Evolutionary conservation across 2,329 filamentous ascomycete species (phyloP).

Genomic region (Polychaeton citri): DNA sequence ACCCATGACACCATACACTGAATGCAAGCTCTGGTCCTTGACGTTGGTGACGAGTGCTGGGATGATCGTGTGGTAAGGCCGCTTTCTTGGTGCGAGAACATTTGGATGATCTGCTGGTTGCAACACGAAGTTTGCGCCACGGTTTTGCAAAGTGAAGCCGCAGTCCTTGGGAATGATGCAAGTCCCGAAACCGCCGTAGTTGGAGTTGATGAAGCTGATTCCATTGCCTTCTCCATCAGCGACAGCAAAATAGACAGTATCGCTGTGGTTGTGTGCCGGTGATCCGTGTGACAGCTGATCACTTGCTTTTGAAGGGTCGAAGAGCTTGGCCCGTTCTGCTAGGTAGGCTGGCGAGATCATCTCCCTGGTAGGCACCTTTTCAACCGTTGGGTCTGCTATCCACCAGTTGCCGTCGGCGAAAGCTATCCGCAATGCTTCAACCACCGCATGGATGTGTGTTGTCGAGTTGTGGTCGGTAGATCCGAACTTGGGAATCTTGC

Average conservation of each 20-base stretch:
- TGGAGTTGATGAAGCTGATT: constrained; percentile 93
- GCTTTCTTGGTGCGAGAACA: constrained; percentile 62
- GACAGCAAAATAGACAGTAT: constrained; percentile 88
- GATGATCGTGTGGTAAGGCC: constrained; percentile 97
- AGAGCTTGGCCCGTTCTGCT: constrained; percentile 52
- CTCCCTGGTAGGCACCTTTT: constrained; percentile 53
- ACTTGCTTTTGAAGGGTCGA: constrained; percentile 40
- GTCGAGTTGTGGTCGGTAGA: constrained; percentile 67
- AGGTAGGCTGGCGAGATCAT: constrained; percentile 66
- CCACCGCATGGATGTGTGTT: constrained; percentile 62
- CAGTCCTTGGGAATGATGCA: constrained; percentile 72
- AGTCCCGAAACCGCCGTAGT: constrained; percentile 81
- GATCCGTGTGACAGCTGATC: constrained; percentile 56
- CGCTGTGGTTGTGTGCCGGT: constrained; percentile 71
- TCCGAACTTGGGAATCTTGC: constrained; percentile 59
- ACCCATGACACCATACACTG: constrained; percentile 91
- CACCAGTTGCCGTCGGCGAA: constrained; percentile 89
- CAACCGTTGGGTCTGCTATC: constrained; percentile 67
- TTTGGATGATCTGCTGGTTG: constrained; percentile 58
- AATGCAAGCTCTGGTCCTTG: constrained; percentile 60
- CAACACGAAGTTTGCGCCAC: constrained; percentile 75
- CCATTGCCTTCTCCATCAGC: constrained; percentile 76
- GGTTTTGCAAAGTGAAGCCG: constrained; percentile 90
- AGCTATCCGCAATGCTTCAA: constrained; percentile 76
- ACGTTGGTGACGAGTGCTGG: constrained; percentile 76